Conservation (phyloP, 129 eudicot species). For the Centaurea solstitialis region DNA sequence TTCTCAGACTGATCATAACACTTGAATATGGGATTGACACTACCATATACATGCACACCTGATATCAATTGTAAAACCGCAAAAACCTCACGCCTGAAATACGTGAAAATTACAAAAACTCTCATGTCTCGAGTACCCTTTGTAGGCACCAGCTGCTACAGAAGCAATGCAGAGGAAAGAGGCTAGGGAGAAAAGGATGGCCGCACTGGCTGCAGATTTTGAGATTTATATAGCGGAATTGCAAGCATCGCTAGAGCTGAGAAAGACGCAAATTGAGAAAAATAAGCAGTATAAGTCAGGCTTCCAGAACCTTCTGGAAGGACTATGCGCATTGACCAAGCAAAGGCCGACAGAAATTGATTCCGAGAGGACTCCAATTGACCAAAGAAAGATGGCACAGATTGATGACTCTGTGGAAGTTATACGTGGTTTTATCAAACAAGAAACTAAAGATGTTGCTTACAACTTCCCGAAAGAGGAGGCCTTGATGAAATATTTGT, state of each 20-base stretch:
- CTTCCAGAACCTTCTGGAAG: neutral
- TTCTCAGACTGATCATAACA: too few species aligned
- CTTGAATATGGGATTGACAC: too few species aligned
- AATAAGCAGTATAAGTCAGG: neutral
- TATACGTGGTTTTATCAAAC: neutral
- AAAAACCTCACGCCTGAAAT: too few species aligned
- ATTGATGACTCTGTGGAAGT: neutral
- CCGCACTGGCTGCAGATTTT: neutral
- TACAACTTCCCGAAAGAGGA: neutral
- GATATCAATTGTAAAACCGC: too few species aligned
- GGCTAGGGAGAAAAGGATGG: neutral
- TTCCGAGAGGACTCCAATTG: neutral
- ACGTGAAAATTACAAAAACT: too few species aligned
- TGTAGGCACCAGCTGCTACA: neutral
- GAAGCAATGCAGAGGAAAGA: neutral
- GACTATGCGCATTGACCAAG: neutral
- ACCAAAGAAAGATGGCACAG: neutral
- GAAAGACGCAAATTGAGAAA: neutral
- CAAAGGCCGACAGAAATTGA: neutral
- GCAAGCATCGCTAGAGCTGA: neutral
- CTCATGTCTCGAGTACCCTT: too few species aligned
- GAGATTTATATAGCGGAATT: neutral
- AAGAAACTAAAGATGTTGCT: neutral
- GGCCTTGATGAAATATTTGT: neutral
- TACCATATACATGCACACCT: too few species aligned